Evolutionary conservation across 2,329 filamentous ascomycete species (phyloP).

Genomic region (Hypoxylon sp.): DNA sequence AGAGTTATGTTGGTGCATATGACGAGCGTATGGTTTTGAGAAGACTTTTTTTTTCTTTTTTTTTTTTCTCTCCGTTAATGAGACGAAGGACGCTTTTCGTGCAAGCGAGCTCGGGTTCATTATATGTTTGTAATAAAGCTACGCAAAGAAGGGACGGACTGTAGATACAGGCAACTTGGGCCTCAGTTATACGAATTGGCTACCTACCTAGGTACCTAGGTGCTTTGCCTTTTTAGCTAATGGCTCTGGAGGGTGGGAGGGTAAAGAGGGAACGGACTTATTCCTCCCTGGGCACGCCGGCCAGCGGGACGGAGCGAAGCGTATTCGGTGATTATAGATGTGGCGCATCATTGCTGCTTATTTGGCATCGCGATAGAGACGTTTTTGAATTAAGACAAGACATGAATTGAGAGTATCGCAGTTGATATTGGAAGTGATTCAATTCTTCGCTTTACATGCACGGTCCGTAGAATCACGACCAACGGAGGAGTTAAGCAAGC

Average conservation of each 20-base stretch:
- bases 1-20: background rate
- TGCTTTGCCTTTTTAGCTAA: background rate
- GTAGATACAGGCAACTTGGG: background rate
- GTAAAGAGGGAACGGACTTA: background rate
- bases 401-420: background rate
- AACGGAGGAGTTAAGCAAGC: no score
- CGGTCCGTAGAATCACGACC: background rate
- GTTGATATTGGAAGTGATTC: background rate
- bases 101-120: background rate
- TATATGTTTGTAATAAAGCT: constrained; percentile 28
- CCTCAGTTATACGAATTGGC: background rate
- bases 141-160: constrained; percentile 2
- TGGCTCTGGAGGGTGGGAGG: background rate
- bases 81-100: constrained; percentile 1
- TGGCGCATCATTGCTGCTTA: constrained; percentile 1
- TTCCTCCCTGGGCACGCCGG: background rate
- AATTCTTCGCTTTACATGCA: background rate
- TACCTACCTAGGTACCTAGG: background rate
- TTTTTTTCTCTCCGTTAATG: constrained; percentile 1
- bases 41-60: background rate
- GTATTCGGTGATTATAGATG: constrained; percentile 1
- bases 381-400: background rate
- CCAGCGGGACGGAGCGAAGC: background rate
- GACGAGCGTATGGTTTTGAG: constrained; percentile 16
- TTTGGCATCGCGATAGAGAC: background rate